Conservation (phyloP, 2,329 filamentous ascomycete species). For the Exophiala viscosa region DNA sequence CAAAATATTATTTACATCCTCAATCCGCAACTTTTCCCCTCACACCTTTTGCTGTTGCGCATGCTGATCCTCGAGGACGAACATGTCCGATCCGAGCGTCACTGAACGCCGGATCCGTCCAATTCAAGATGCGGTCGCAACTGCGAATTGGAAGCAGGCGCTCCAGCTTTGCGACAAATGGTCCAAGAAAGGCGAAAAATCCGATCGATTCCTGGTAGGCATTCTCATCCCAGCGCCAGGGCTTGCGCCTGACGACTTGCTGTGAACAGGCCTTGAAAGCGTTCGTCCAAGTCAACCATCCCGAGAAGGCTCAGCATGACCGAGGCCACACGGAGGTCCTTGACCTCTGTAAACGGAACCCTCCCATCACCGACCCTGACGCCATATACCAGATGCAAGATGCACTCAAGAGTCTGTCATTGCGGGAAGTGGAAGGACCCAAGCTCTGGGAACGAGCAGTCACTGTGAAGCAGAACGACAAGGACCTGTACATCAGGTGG, state of each 20-base stretch:
- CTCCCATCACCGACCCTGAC: conserved; percentile 44
- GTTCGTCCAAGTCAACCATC: conserved; percentile 32
- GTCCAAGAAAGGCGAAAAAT: conserved; percentile 53
- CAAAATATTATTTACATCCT: conserved; percentile 2
- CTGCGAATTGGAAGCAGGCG: conserved; percentile 48
- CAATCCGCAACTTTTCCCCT: conserved; percentile 14
- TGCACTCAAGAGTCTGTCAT: conserved; percentile 37
- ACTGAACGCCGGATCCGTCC: conserved; percentile 42
- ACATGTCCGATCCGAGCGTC: conserved; percentile 27
- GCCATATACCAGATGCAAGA: conserved; percentile 42
- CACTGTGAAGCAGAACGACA: conserved; percentile 41
- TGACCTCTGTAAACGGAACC: conserved; percentile 40
- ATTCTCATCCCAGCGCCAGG: not conserved
- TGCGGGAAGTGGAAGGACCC: conserved; percentile 35
- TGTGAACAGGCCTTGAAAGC: conserved; percentile 26
- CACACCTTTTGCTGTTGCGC: conserved; percentile 2
- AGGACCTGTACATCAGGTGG: conserved; percentile 45
- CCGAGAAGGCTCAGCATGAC: conserved; percentile 40
- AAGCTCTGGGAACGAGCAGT: conserved; percentile 47
- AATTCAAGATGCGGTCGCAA: conserved; percentile 48
- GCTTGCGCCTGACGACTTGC: conserved; percentile 2
- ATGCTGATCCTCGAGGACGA: not conserved
- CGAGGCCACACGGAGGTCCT: conserved; percentile 44
- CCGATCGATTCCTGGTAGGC: conserved; percentile 31
- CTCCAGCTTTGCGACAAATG: conserved; percentile 50